Conservation (phyloP, 2,329 filamentous ascomycete species). For the Alternaria incomplexa region DNA sequence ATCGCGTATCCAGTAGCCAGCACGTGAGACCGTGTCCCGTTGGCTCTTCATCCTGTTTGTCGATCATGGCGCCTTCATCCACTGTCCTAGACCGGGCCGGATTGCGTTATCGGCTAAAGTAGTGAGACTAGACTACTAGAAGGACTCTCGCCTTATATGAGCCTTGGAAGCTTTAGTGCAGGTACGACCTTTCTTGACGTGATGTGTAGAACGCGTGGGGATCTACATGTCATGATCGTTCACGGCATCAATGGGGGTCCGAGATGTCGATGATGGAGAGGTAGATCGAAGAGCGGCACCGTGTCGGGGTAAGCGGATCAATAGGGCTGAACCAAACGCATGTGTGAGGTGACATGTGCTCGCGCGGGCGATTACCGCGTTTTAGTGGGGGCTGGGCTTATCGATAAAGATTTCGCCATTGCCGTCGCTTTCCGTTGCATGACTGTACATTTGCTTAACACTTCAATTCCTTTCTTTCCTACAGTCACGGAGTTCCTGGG, state of each 20-base stretch:
- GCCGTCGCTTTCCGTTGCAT: slow-evolving; percentile 9
- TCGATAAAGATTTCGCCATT: slow-evolving; percentile 18
- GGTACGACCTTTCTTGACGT: not conserved
- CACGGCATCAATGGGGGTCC: slow-evolving; percentile 7
- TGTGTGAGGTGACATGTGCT: slow-evolving; percentile 1
- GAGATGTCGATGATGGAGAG: slow-evolving; percentile 10
- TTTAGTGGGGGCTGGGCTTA: slow-evolving; percentile 13
- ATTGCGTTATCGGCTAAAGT: not conserved
- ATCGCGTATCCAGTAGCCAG: slow-evolving; percentile 58
- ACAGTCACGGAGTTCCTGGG: slow-evolving; percentile 5
- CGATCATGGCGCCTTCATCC: slow-evolving; percentile 14
- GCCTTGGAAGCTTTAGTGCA: not conserved
- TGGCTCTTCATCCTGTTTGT: slow-evolving; percentile 11
- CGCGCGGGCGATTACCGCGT: not conserved
- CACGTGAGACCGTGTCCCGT: slow-evolving; percentile 45
- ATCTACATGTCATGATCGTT: slow-evolving; percentile 3
- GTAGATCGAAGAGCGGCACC: not conserved
- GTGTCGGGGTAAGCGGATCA: slow-evolving; percentile 6
- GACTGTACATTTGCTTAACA: not conserved
- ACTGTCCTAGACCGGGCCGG: not conserved
- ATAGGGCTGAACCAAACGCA: not conserved
- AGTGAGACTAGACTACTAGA: not conserved
- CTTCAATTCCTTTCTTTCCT: slow-evolving; percentile 3
- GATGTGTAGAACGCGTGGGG: not conserved
- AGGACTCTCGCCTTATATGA: not conserved